Conservation (phyloP, 2,329 filamentous ascomycete genomes). For the Fusarium ramigenum region DNA sequence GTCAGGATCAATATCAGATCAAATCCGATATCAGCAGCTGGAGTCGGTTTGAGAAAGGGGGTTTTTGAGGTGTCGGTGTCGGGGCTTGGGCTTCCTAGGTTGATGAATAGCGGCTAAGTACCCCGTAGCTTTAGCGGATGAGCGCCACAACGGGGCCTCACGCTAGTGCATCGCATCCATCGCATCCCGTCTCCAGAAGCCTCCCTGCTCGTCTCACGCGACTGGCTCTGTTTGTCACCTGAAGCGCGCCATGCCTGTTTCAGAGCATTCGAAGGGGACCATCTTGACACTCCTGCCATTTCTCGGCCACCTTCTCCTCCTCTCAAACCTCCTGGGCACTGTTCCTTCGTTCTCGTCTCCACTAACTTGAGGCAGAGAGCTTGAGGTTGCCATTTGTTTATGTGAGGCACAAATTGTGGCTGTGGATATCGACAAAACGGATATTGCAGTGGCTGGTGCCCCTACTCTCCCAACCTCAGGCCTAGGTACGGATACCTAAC, state of each 20-base stretch:
- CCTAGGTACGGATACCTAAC: neutral
- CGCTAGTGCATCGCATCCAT: conserved; percentile 24
- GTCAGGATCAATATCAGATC: conserved; percentile 33
- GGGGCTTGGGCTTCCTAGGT: conserved; percentile 21
- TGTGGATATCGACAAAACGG: neutral
- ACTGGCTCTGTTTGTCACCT: conserved; percentile 36
- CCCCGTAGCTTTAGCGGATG: conserved; percentile 33
- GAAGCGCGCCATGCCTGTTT: conserved; percentile 41
- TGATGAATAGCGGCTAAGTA: conserved; percentile 38
- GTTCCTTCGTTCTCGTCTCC: conserved; percentile 15
- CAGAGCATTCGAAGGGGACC: conserved; percentile 1
- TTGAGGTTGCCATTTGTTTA: neutral
- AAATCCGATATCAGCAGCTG: conserved; percentile 26
- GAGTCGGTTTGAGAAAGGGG: conserved; percentile 42
- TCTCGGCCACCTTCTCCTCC: neutral
- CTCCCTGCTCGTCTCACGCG: conserved; percentile 24
- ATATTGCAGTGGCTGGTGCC: conserved; percentile 7
- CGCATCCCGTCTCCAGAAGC: conserved; percentile 1
- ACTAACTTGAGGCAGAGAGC: conserved; percentile 14
- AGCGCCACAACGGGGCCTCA: conserved; percentile 24
- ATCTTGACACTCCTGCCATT: neutral
- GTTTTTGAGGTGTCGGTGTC: conserved; percentile 42
- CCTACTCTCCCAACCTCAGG: conserved; percentile 2
- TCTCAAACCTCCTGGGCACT: conserved; percentile 27
- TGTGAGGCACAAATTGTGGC: neutral